Conservation (phyloP, 176 grass and related monocot genomes). For the Triticum aestivum region IWGSC_CS_RefSeq_v2.1 NC_057803.1:595639866-595640365, state of each 20-base stretch:
- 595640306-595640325: not conserved
- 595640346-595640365: not conserved
- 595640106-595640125: not conserved
- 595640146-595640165: not conserved
- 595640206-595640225: not conserved
- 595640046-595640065: not conserved
- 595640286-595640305: not conserved
- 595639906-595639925: not conserved
- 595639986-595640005: not conserved
- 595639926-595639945: not conserved
- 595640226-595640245: not conserved
- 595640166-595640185: not conserved
- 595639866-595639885: constrained; percentile 34
- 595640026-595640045: not conserved
- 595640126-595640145: not conserved
- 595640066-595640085: not conserved
- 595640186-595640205: not conserved
- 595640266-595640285: not conserved
- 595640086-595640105: not conserved
- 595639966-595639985: not conserved
- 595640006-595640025: not conserved
- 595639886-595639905: not conserved
- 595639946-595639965: not conserved
- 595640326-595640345: not conserved
- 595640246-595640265: not conserved